A percentile compares a stretch with the other conserved stretches of the same genome.
These are phyloP conservation scores for Beta macrorhiza DNA, from an alignment of 179 eudicot species.

Conservation along the genomic window DNA sequence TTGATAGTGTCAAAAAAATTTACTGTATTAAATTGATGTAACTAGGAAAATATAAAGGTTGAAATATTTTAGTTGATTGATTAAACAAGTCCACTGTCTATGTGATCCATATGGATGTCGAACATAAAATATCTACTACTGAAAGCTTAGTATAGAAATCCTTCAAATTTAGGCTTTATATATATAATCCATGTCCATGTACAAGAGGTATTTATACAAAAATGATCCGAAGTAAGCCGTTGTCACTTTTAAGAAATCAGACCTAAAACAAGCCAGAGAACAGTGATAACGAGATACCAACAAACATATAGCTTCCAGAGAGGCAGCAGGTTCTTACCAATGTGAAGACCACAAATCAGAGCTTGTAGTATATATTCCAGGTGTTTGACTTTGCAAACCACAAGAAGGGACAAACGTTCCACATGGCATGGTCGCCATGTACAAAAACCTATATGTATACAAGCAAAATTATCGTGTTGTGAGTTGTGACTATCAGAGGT, in stretches of 20 bases:
- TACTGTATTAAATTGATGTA: not conserved
- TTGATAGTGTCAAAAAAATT: too few relatives aligned
- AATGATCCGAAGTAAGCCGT: not conserved
- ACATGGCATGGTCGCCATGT: constrained; percentile 38
- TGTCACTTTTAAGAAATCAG: not conserved
- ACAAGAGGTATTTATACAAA: not conserved
- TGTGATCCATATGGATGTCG: not conserved
- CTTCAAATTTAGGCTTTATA: too few relatives aligned
- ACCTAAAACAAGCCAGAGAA: not conserved
- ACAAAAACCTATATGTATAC: constrained; percentile 12
- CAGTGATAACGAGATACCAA: not conserved
- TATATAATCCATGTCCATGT: not conserved
- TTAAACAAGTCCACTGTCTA: not conserved
- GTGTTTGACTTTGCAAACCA: constrained; percentile 23
- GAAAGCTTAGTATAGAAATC: too few relatives aligned
- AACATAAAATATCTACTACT: not conserved
- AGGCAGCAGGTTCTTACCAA: constrained; percentile 27
- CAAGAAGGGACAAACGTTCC: constrained; percentile 27
- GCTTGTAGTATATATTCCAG: constrained; percentile 20
- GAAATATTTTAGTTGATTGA: not conserved
- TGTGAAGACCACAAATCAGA: constrained; percentile 19
- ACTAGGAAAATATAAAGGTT: not conserved
- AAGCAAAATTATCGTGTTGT: not conserved
- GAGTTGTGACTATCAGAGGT: not conserved
- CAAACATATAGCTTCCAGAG: not conserved